Evolutionary conservation across 2,329 filamentous ascomycete genomes (phyloP).

Genomic region (Periconia sp.): DNA sequence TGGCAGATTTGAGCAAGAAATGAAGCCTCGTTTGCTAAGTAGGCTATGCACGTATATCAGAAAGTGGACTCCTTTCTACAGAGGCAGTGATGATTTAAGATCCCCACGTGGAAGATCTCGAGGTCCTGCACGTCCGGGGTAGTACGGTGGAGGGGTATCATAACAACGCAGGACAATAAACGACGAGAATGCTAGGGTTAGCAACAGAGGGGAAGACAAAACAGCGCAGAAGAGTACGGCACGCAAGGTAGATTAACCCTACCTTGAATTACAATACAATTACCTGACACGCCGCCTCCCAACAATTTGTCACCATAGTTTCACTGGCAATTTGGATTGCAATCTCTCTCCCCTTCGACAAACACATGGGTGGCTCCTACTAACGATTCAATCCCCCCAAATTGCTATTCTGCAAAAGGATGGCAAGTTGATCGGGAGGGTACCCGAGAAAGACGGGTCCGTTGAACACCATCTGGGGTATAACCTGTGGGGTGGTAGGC

Average conservation of each 20-base stretch:
- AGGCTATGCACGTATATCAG: not conserved
- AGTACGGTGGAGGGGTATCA: not conserved
- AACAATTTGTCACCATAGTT: constrained; percentile 1
- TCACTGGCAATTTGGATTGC: not conserved
- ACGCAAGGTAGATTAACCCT: constrained; percentile 19
- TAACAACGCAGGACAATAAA: not conserved
- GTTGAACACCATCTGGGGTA: constrained; percentile 80
- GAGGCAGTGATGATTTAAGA: not conserved
- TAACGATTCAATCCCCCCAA: constrained; percentile 33
- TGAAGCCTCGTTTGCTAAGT: constrained; percentile 15
- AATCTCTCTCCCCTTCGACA: not conserved
- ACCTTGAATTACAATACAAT: constrained; percentile 28
- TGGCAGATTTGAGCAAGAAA: constrained; percentile 44
- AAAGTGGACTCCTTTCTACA: not conserved
- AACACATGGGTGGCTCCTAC: not conserved
- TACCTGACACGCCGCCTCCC: constrained; percentile 20
- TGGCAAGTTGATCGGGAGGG: constrained; percentile 39
- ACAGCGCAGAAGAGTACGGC: constrained; percentile 4
- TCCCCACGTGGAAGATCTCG: not conserved
- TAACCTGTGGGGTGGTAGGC: constrained; percentile 18
- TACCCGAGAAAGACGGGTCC: constrained; percentile 95
- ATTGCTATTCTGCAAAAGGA: constrained; percentile 39
- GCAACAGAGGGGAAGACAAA: not conserved
- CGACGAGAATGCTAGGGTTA: not conserved
- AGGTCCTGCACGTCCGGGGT: not conserved